A percentile compares a stretch with the other conserved stretches of the same genome.
These are phyloP conservation scores for Rhododendron ovatum DNA, from an alignment of 148 eudicot genomes.

Conservation along the genomic window DNA sequence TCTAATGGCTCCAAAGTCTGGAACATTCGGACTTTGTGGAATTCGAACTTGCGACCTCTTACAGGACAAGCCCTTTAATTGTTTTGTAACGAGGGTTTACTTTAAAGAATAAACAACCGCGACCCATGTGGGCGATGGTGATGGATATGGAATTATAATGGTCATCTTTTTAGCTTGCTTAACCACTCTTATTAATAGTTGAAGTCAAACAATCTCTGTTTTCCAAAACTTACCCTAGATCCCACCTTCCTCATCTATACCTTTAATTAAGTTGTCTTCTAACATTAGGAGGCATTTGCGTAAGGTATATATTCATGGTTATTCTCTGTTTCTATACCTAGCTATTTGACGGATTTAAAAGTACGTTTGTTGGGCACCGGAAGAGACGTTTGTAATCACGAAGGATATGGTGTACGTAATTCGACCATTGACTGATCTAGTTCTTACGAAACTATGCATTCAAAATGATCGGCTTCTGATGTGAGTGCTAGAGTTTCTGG, in stretches of 20 bases:
- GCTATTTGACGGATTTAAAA: not conserved
- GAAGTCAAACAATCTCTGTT: not conserved
- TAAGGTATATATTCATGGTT: not conserved
- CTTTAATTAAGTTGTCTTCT: not conserved
- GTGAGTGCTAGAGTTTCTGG: not conserved
- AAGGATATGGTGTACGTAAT: not conserved
- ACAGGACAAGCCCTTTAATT: not conserved
- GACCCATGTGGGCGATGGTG: conserved; percentile 16
- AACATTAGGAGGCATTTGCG: not conserved
- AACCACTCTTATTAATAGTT: not conserved
- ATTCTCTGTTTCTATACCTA: not conserved
- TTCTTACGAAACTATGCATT: not conserved
- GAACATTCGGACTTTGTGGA: no score
- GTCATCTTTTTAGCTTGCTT: not conserved
- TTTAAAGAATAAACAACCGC: not conserved
- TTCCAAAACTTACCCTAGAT: not conserved
- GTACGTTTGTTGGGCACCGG: not conserved
- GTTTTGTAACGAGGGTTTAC: not conserved
- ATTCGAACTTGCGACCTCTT: no score
- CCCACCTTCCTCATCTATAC: not conserved
- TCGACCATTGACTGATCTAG: not conserved
- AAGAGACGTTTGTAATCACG: not conserved
- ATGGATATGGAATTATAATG: conserved; percentile 1
- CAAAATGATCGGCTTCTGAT: not conserved
- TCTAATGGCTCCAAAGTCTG: not conserved